phyloP scores from a whole-genome alignment of 345 rosid genomes.

The Syzygium oleosum region DNA sequence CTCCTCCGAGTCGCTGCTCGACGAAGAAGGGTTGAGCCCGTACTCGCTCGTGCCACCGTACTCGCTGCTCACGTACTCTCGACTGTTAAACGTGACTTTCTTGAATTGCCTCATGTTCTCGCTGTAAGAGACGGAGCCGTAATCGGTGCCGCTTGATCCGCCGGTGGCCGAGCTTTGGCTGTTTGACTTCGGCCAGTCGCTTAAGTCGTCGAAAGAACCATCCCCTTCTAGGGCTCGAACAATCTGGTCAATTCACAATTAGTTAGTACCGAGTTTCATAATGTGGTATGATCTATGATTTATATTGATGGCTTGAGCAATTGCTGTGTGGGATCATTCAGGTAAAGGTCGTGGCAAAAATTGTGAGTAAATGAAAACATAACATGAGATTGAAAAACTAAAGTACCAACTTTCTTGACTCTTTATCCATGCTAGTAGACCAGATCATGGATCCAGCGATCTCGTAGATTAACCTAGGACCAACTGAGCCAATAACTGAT shows the following conservation, averaged over 20 bases:
- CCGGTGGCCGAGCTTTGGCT: conserved; percentile 1
- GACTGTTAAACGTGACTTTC: conserved; percentile 30
- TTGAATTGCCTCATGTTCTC: conserved; percentile 44
- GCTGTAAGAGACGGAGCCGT: conserved; percentile 22
- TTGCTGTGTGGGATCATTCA: background rate
- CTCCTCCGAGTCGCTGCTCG: conserved; percentile 46
- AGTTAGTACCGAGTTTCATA: background rate
- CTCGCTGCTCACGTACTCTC: conserved; percentile 44
- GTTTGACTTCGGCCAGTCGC: conserved; percentile 13
- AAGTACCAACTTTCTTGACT: background rate
- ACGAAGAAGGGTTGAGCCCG: conserved; percentile 59
- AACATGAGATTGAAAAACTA: background rate
- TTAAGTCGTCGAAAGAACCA: conserved; percentile 44
- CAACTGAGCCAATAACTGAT: background rate
- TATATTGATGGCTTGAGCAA: background rate
- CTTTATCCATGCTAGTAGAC: background rate
- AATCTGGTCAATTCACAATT: conserved; percentile 19
- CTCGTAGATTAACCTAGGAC: background rate
- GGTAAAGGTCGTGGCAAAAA: background rate
- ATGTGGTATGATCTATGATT: background rate
- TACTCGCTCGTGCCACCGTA: conserved; percentile 63
- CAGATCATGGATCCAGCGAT: background rate
- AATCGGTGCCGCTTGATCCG: conserved; percentile 9
- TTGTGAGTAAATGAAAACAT: background rate
- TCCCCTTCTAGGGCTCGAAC: conserved; percentile 75